Conservation (phyloP, 2,329 filamentous ascomycete genomes). For the Hypomyces rosellus region DNA sequence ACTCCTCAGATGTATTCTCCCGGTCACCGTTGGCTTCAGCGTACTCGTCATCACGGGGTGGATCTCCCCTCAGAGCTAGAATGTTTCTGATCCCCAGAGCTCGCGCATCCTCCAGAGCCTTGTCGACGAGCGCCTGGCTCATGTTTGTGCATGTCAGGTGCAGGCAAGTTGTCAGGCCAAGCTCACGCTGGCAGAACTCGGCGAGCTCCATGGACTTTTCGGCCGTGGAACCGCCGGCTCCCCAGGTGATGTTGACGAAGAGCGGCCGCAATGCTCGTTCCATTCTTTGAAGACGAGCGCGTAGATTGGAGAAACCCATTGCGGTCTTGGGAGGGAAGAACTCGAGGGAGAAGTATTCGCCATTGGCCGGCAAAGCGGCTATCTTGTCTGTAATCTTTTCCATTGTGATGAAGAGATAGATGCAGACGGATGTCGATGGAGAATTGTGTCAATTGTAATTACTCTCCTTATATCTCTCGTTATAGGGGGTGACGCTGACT, state of each 20-base stretch:
- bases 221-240: constrained; percentile 87
- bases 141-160: constrained; percentile 98
- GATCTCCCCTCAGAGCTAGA: constrained; percentile 83
- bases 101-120: constrained; percentile 85
- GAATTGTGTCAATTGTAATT: too few species aligned
- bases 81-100: constrained; percentile 89
- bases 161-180: constrained; percentile 88
- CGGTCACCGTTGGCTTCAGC: constrained; percentile 51
- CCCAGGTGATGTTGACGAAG: constrained; percentile 98
- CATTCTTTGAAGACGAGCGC: constrained; percentile 92
- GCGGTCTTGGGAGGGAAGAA: constrained; percentile 98
- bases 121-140: constrained; percentile 78
- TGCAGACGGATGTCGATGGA: too few species aligned
- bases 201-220: constrained; percentile 89
- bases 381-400: constrained; percentile 95
- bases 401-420: constrained; percentile 41
- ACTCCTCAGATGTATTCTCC: constrained; percentile 65
- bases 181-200: constrained; percentile 86
- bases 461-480: too few species aligned
- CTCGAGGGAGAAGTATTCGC: constrained; percentile 90
- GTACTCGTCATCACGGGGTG: constrained; percentile 85
- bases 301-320: constrained; percentile 92
- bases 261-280: constrained; percentile 81
- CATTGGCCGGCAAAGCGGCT: constrained; percentile 73
- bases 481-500: too few species aligned